Conservation (phyloP, 1,139 yeast species). For the Taphrina pruni region DNA sequence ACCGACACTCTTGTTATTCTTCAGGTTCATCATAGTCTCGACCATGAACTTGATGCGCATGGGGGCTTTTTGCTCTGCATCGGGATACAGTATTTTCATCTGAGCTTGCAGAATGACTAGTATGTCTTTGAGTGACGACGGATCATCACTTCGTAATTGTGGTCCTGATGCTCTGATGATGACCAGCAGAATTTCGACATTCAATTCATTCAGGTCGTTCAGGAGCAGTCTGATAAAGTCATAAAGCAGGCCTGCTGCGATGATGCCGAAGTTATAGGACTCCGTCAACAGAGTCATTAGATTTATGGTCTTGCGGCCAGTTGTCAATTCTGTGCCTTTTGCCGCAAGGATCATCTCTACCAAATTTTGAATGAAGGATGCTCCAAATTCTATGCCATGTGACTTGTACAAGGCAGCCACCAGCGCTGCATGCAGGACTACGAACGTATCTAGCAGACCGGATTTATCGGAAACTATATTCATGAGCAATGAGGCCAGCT, state of each 20-base stretch:
- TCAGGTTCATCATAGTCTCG: conserved; percentile 82
- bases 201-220: conserved; percentile 65
- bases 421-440: conserved; percentile 78
- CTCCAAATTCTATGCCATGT: conserved; percentile 91
- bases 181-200: conserved; percentile 77
- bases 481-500: conserved; percentile 65
- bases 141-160: conserved; percentile 88
- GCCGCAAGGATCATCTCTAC: conserved; percentile 66
- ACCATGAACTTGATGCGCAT: conserved; percentile 80
- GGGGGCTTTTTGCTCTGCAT: conserved; percentile 50
- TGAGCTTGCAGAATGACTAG: conserved; percentile 63
- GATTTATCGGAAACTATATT: conserved; percentile 73
- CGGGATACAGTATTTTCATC: conserved; percentile 53
- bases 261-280: conserved; percentile 75
- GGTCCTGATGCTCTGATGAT: conserved; percentile 72
- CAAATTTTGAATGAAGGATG: conserved; percentile 75
- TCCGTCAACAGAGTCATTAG: conserved; percentile 75
- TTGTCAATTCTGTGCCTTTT: conserved; percentile 19
- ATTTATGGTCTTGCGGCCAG: conserved; percentile 69
- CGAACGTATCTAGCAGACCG: conserved; percentile 72
- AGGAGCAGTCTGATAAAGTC: conserved; percentile 71
- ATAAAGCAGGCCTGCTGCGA: conserved; percentile 75
- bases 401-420: conserved; percentile 72
- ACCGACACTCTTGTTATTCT: conserved; percentile 66
- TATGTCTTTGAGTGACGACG: conserved; percentile 80